A percentile compares a stretch with the other conserved stretches of the same genome.
phyloP scores from a whole-genome alignment of 1,139 yeast genomes.

The Lizanozyma gosingica region DNA sequence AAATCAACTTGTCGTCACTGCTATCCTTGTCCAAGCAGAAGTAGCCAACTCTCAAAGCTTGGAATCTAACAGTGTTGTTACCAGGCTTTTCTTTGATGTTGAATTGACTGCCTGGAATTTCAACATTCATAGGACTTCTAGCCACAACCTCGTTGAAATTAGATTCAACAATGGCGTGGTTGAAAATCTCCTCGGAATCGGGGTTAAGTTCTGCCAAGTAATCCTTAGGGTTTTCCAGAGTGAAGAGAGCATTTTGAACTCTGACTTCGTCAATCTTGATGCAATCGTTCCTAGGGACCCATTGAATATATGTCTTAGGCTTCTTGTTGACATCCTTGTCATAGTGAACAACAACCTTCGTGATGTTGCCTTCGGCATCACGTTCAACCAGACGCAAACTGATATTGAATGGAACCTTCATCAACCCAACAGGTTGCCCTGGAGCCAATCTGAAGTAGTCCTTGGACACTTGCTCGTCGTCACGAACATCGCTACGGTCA shows the following conservation, averaged over 20 bases:
- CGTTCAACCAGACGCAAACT: conserved; percentile 62
- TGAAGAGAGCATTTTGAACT: conserved; percentile 79
- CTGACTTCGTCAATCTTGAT: conserved; percentile 67
- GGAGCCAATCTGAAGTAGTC: conserved; percentile 89
- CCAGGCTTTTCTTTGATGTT: conserved; percentile 53
- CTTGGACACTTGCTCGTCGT: conserved; percentile 38
- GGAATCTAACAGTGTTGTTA: conserved; percentile 87
- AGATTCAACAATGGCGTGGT: conserved; percentile 67
- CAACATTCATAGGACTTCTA: conserved; percentile 72
- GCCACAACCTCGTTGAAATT: conserved; percentile 61
- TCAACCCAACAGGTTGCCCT: conserved; percentile 90
- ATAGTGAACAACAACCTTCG: conserved; percentile 70
- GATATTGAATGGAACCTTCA: conserved; percentile 82
- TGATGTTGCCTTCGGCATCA: conserved; percentile 54
- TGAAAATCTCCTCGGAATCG: conserved; percentile 61
- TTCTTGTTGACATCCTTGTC: conserved; percentile 54
- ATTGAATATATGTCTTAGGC: conserved; percentile 94
- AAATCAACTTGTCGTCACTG: conserved; percentile 46
- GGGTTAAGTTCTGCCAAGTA: conserved; percentile 76
- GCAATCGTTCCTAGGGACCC: conserved; percentile 73
- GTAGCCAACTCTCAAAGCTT: conserved; percentile 94
- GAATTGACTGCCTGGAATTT: conserved; percentile 57
- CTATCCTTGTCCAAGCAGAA: conserved; percentile 87
- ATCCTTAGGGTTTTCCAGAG: conserved; percentile 83
- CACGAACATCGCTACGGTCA: conserved; percentile 81